Conservation (phyloP, 2,329 filamentous ascomycete genomes). For the Phyllosticta capitalensis region DNA sequence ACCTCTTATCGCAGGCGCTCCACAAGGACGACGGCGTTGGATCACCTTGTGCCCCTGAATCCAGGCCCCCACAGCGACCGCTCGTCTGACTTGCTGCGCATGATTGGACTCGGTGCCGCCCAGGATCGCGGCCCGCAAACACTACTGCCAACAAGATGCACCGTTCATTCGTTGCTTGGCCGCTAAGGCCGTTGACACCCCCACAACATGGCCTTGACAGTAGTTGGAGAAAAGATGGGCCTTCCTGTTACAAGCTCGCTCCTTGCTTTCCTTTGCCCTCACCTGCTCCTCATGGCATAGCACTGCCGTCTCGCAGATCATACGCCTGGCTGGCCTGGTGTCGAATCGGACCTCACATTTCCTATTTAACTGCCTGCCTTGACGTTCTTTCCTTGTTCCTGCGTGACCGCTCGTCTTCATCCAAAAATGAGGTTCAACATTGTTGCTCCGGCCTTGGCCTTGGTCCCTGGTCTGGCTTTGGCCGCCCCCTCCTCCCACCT, state of each 20-base stretch:
- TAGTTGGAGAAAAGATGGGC: background rate
- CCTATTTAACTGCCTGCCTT: background rate
- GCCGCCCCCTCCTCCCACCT: constrained; percentile 15
- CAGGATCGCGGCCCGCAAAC: background rate
- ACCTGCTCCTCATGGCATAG: background rate
- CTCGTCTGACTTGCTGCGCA: background rate
- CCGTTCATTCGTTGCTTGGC: background rate
- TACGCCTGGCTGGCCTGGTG: background rate
- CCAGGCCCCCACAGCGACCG: background rate
- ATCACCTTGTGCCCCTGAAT: background rate
- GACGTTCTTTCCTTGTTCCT: background rate
- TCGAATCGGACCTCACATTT: background rate
- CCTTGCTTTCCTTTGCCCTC: background rate
- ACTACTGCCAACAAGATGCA: background rate
- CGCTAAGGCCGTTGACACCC: background rate
- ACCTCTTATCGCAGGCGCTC: background rate
- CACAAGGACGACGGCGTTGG: background rate
- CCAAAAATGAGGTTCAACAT: constrained; percentile 15
- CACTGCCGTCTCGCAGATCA: background rate
- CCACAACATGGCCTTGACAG: background rate
- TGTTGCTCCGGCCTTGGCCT: constrained; percentile 13
- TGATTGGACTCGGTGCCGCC: background rate
- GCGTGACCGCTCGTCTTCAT: background rate
- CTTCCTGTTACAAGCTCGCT: background rate
- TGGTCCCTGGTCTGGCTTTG: constrained; percentile 9